A percentile compares a stretch with the other conserved stretches of the same genome.
Evolutionary conservation across 139 green algal species (phyloP).

Genomic region (Volvox reticuliferus): DNA sequence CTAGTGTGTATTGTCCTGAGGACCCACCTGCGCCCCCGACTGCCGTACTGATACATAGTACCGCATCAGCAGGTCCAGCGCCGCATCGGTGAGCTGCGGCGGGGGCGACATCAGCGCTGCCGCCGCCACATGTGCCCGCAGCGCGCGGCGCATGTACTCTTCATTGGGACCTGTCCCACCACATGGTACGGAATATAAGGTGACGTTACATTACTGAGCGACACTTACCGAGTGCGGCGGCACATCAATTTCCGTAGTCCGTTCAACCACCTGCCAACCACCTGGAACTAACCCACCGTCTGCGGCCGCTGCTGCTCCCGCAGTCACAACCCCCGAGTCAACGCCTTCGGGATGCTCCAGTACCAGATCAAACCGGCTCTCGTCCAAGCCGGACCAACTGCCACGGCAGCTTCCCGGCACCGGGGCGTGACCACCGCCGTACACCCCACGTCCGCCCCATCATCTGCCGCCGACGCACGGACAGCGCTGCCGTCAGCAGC

Average conservation of each 20-base stretch:
- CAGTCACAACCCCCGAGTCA: background rate
- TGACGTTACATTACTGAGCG: background rate
- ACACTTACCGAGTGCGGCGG: too few relatives aligned
- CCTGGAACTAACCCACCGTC: background rate
- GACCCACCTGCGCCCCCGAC: conserved; percentile 33
- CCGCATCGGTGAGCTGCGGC: conserved; percentile 32
- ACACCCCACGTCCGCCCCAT: background rate
- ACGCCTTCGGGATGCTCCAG: background rate
- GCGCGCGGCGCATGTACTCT: background rate
- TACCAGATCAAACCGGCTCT: conserved; percentile 9
- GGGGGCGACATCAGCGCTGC: background rate
- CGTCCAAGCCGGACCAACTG: conserved; percentile 30
- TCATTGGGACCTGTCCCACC: background rate
- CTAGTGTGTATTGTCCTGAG: background rate
- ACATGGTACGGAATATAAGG: background rate
- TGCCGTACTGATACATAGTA: conserved; percentile 49
- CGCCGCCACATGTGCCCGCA: conserved; percentile 31
- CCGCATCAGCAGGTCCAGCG: conserved; percentile 42
- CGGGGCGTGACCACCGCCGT: background rate
- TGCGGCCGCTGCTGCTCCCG: background rate
- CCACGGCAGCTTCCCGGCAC: background rate
- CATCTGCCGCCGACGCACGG: background rate
- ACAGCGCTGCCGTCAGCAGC: background rate
- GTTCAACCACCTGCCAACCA: too few relatives aligned
- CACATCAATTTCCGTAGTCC: too few relatives aligned